Evolutionary conservation across 202 grass and related monocot genomes (phyloP), one percentile per base, ranked within the genome.

Genomic region (Zizania palustris): DNA sequence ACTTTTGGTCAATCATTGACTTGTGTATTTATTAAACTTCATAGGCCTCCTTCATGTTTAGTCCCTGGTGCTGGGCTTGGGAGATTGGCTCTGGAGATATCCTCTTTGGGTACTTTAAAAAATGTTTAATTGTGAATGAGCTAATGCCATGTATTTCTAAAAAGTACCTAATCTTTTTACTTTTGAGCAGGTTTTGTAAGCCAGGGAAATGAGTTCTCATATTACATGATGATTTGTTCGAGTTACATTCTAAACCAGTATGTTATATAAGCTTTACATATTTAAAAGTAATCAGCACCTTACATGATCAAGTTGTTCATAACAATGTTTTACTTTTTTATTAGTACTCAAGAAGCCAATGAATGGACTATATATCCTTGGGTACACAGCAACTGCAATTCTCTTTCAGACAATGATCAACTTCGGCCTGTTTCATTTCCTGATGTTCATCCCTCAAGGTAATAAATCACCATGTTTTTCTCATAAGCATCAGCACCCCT

Each of bases 301-400:
- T 84, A 51, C 39, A 71, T 57, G 1, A 58, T 75, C 13, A 56
- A 46, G 63, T 38, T 79, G 40, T 82, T 51, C 42, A 48, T 78
- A 22, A 40, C 65, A 65, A 39, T 60, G 63, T 49, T 41, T 61
- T 69, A 65, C 36, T 64, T 80, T 63, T 51, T 81, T 74, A 63
- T 75, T 80, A 99, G 96, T 65, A 84, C 91, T 42, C 89, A 90
- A 85, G 85, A 87, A 72, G 67, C 75, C 28, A 69, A 90, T 71
- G 92, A 99, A 59, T 99, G 96, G 85, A 93, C 89, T 72, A 99
- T 99, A 85, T 99, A 99, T 93, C 96, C 96, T 69, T 99, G 96
- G 96, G 90, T 99, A 61, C 96, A 99, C 76, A 90, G 80, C 82
- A 99, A 99, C 68, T 96, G 96, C 81, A 99, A 99, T 92, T 92